Evolutionary conservation across 306 rosid genomes (phyloP), one percentile per base, ranked within the genome.

Genomic region (Quillaja saponaria): DNA sequence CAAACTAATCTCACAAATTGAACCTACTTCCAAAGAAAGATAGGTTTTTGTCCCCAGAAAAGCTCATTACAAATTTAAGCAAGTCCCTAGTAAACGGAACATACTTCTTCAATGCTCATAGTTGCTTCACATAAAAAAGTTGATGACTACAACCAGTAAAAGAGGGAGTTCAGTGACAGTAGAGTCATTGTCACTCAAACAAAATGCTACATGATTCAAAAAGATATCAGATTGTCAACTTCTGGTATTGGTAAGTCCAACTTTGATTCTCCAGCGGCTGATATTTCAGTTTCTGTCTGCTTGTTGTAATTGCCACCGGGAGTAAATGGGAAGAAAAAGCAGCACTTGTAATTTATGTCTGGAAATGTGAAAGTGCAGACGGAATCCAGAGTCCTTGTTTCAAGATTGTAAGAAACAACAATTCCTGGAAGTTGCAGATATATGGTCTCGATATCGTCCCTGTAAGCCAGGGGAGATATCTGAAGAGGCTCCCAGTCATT

Each of bases 401-500:
- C 67, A 55, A 66, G 25, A 4, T 49, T 46, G 68, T 66, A 77
- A 49, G 71, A 58, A 71, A 66, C 42, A 66, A 77, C 67, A 61
- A 11, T 47, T 41, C 77, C 74, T 47, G 81, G 77, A 66, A 77
- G 33, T 54, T 55, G 78, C 74, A 77, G 66, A 35, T 61, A 71
- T 21, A 71, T 49, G 63, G 13, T 71, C 4, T 61, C 48, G 20
- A 61, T 37, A 39, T 60, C 15, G 53, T 66, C 63, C 48, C 8
- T 21, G 12, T 66, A 77, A 13, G 67, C 74, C 40, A 77, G 0
- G 81, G n/a, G 81, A 9, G 71, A 10, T 34, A 76, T 25, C 62
- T 57, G 52, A 41, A 35, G 35, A 64, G 77, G 77, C 18, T 76
- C 81, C 74, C 71, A 77, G 0, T 41, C 58, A 47, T 0, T 34